Base-by-base conservation (phyloP, 495 filamentous ascomycete species). In the Jackrogersella multiformis region DNA sequence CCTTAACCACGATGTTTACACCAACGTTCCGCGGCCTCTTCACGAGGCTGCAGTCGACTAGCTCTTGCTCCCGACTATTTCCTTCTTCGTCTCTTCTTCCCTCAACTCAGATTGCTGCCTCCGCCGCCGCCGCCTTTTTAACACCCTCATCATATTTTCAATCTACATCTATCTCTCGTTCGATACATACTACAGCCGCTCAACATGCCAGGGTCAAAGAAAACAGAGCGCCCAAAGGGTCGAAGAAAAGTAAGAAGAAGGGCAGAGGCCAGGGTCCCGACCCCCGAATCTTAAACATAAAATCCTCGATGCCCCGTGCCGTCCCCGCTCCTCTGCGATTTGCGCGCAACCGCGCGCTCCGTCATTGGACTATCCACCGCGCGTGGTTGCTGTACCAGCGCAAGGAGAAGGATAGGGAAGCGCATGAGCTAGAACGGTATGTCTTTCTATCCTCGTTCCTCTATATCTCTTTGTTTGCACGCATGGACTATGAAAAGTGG, bases 351-450 rank as follows among this genome's bases (percentile, higher is more conserved):
- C 90, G 95, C 56, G 85, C 87, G 80, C 89, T 98, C 68, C 91
- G 95, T 21, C 95, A 99, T 82, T 99, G 96, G 95, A 97, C 95
- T 53, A 98, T 99, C 82, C 94, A 98, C 81, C 93, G 95, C 68
- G 95, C 94, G 18, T 97, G 92, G 90, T 81, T 90, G 61, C 77
- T 96, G 41, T 87, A 87, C 79, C 86, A 86, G 69, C 81, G 86
- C 55, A 80, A 89, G 69, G 82, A 87, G 76, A 87, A 87, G 48
- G 80, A 81, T 34, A 76, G 75, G 42, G 82, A 87, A 45, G 84
- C 89, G 72, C 76, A 80, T 30, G 88, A 88, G 70, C 81, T 95
- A 36, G 82, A 91, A 80, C 81, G 88, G 73, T 75, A 61, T 24
- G 68, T 20, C 34, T 41, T 20, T 9, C 35, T 4, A 38, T 21